phyloP scores from a whole-genome alignment of 257 asterid species.

The Ligustrum vulgare region DNA sequence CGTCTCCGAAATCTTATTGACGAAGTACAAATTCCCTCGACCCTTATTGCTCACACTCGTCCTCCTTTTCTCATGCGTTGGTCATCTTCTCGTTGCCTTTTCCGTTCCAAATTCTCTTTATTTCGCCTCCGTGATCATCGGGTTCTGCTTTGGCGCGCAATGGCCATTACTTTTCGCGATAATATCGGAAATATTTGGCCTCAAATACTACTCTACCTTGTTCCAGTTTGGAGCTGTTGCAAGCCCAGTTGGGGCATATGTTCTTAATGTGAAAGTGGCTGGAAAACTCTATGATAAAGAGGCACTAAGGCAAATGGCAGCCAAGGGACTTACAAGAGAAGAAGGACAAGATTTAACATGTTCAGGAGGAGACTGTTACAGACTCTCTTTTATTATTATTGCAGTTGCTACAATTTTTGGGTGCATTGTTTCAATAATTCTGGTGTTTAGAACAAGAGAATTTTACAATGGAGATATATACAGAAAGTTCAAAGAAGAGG shows the following conservation, averaged over 20 bases:
- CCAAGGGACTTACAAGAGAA: conserved; percentile 27
- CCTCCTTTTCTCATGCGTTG: conserved; percentile 43
- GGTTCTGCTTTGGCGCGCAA: conserved; percentile 61
- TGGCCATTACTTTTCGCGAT: conserved; percentile 55
- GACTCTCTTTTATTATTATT: conserved; percentile 32
- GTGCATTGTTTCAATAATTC: conserved; percentile 27
- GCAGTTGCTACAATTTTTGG: conserved; percentile 32
- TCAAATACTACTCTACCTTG: conserved; percentile 45
- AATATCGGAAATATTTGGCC: conserved; percentile 52
- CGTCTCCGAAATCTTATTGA: conserved; percentile 42
- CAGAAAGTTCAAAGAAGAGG: conserved; percentile 27
- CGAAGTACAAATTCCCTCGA: conserved; percentile 49
- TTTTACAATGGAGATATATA: conserved; percentile 46
- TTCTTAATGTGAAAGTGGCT: conserved; percentile 41
- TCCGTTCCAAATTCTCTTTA: conserved; percentile 46
- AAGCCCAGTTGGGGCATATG: conserved; percentile 45
- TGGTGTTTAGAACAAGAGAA: conserved; percentile 42
- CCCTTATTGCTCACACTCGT: conserved; percentile 44
- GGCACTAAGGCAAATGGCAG: conserved; percentile 39
- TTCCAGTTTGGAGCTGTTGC: conserved; percentile 36
- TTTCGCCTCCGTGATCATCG: conserved; percentile 37
- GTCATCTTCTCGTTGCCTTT: conserved; percentile 57
- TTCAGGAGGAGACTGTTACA: conserved; percentile 38
- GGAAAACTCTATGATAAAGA: conserved; percentile 45
- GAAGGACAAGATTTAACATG: conserved; percentile 37